Base-by-base conservation (phyloP, 2,329 filamentous ascomycete species). In the Ophiosphaerella herpotricha region DNA sequence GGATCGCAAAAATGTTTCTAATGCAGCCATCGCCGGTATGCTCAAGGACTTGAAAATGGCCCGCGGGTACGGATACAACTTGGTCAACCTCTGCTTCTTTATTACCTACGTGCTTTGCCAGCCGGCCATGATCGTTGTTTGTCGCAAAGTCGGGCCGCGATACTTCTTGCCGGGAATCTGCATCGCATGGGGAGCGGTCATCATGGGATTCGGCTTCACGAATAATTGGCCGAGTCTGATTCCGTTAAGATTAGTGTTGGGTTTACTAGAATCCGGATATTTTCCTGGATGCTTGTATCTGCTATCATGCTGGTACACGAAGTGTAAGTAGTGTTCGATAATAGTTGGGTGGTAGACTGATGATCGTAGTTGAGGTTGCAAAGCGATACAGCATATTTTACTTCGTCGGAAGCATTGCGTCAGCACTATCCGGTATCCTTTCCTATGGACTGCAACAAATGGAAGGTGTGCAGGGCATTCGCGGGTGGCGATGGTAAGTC, bases 11-110 rank as follows among this genome's bases (percentile, higher is more conserved):
- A 65, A 65, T 21, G 55, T 66, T 6, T 60, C 60, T 14, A 65
- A 63, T 32, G 63, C 63, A 11, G 61, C 61, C 21, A 60, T 66
- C 14, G 61, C 63, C n/a, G 63, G 63, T 11, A 64, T 66, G 61
- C 44, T 58, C 13, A 47, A 33, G 1, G 61, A 66, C 26, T 48
- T 66, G 7, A 48, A 49, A 14, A 59, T 66, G 58, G 26, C 39
- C 6, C 45, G 49, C 13, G 63, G 61, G 1, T 44, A 48, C 32
- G 52, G 52, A 0, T 66, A 64, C 44, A 63, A 60, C 14, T 48
- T 66, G 3, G 58, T 66, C 47, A 64, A 62, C 21, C 46, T 64
- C 29, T 60, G 58, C 45, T 66, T 66, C 48, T 66, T 66, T 43
- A 64, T 63, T 43, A 63, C 63, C 7, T 64, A 66, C 29, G 57